Evolutionary conservation across 305 asterid genomes (phyloP).

Genomic region (Salvia sclarea): DNA sequence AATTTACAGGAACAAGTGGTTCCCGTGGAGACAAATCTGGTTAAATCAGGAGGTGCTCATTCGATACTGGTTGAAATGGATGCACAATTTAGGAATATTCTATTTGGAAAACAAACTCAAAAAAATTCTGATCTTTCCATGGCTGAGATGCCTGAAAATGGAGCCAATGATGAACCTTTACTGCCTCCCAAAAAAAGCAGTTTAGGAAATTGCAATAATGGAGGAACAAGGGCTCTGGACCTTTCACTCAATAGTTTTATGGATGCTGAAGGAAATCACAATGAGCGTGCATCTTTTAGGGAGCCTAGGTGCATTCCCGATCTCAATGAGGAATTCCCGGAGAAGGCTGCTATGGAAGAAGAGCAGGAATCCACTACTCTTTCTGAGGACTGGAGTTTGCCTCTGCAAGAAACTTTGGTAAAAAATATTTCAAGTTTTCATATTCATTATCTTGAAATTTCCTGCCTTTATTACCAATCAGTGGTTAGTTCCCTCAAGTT

Average conservation of each 20-base stretch:
- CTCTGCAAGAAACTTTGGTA: constrained; percentile 49
- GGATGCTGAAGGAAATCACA: constrained; percentile 32
- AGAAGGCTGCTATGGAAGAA: constrained; percentile 27
- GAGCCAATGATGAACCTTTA: constrained; percentile 21
- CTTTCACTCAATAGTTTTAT: constrained; percentile 45
- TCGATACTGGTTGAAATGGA: constrained; percentile 25
- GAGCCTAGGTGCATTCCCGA: constrained; percentile 49
- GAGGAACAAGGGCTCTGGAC: constrained; percentile 41
- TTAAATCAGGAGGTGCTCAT: constrained; percentile 25
- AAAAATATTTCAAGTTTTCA: not conserved
- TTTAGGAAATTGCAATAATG: constrained; percentile 22
- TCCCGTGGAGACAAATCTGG: constrained; percentile 20
- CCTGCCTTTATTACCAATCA: not conserved
- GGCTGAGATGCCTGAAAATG: constrained; percentile 35
- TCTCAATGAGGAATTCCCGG: constrained; percentile 55
- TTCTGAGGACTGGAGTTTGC: constrained; percentile 37
- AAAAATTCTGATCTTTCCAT: constrained; percentile 24
- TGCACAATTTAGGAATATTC: constrained; percentile 12
- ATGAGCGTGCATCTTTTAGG: constrained; percentile 20
- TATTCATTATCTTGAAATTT: not conserved
- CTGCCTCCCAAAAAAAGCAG: constrained; percentile 29
- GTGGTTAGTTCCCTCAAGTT: not conserved
- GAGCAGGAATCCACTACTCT: constrained; percentile 37
- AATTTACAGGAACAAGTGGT: constrained; percentile 29
- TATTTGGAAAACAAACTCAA: constrained; percentile 29